Evolutionary conservation across 2,329 filamentous ascomycete genomes (phyloP).

Genomic region (Fusarium fujikuroi): DNA sequence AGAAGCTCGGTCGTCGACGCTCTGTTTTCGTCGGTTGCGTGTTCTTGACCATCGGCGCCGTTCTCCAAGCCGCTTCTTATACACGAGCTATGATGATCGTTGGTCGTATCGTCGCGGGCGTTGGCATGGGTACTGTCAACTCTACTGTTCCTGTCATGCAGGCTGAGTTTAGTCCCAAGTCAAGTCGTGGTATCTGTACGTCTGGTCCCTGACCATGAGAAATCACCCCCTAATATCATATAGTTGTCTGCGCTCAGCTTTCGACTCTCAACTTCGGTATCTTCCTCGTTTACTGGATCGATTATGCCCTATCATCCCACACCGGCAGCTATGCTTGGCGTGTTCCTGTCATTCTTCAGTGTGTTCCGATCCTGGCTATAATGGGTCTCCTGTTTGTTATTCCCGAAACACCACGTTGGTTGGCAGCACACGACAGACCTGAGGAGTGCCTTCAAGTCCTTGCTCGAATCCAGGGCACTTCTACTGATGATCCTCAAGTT

Average conservation of each 20-base stretch:
- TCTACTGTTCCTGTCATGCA: conserved; percentile 58
- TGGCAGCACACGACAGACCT: conserved; percentile 51
- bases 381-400: conserved; percentile 51
- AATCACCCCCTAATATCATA: background rate
- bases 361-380: conserved; percentile 54
- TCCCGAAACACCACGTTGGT: conserved; percentile 57
- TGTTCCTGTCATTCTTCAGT: conserved; percentile 55
- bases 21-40: conserved; percentile 55
- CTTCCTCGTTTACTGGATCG: conserved; percentile 58
- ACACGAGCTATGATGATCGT: conserved; percentile 57
- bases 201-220: background rate
- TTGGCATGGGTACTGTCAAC: conserved; percentile 59
- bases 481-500: conserved; percentile 39
- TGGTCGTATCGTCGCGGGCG: conserved; percentile 58
- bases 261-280: conserved; percentile 60
- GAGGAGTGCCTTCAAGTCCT: conserved; percentile 52
- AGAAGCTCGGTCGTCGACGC: conserved; percentile 55
- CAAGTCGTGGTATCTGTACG: conserved; percentile 50
- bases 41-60: conserved; percentile 58
- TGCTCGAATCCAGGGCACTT: conserved; percentile 49
- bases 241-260: conserved; percentile 58
- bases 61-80: conserved; percentile 57
- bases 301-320: conserved; percentile 53
- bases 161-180: conserved; percentile 55
- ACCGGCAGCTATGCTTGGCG: conserved; percentile 52